Percentiles rank a stretch among this genome's conserved stretches.
Conservation (phyloP, 2,329 filamentous ascomycete genomes). For the Monilinia vaccinii-corymbosi region DNA sequence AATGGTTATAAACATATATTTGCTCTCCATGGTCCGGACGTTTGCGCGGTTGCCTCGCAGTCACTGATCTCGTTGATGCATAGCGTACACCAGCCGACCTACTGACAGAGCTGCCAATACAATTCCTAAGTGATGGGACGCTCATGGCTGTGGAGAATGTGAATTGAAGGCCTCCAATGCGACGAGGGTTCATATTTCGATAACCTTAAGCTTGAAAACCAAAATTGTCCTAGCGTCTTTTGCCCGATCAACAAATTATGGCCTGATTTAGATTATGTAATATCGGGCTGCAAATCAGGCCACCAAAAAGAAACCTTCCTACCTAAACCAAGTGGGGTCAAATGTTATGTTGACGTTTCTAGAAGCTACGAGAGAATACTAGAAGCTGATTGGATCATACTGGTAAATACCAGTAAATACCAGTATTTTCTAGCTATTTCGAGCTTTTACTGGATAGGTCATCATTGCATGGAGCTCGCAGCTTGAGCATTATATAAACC, state of each 20-base stretch:
- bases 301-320: background rate
- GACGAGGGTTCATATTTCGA: constrained; percentile 3
- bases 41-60: background rate
- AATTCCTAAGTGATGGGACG: constrained; percentile 10
- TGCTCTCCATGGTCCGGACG: constrained; percentile 28
- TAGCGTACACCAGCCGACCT: constrained; percentile 9
- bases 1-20: constrained; percentile 33
- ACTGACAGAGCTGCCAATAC: background rate
- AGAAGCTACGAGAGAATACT: constrained; percentile 3
- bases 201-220: constrained; percentile 10
- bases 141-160: constrained; percentile 15
- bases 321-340: background rate
- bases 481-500: constrained; percentile 1
- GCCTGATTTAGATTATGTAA: background rate
- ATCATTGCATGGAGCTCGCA: background rate
- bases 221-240: constrained; percentile 9
- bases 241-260: background rate
- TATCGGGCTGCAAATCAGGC: background rate
- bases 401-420: background rate
- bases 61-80: constrained; percentile 12
- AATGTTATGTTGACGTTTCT: constrained; percentile 2
- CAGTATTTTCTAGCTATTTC: constrained; percentile 1
- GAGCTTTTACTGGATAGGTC: background rate
- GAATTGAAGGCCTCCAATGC: background rate
- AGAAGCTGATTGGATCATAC: background rate